Percentiles rank a stretch among this genome's conserved stretches.
phyloP scores from a whole-genome alignment of 768 basidiomycete species.

The Myochromella boudieri region DNA sequence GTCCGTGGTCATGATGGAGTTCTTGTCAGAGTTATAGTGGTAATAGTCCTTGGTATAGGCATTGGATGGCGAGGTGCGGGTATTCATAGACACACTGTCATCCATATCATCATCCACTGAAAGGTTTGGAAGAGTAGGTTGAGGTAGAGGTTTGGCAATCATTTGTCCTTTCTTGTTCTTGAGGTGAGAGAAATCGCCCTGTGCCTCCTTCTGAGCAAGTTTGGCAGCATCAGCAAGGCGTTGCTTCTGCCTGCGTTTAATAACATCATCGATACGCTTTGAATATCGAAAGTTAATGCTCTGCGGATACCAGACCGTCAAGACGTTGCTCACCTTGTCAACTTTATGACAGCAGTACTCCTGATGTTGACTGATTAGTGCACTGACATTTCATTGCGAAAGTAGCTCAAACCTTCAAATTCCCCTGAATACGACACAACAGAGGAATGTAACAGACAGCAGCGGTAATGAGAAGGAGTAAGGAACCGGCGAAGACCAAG shows the following conservation, averaged over 20 bases:
- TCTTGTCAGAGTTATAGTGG: slow-evolving; percentile 53
- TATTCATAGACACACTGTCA: slow-evolving; percentile 55
- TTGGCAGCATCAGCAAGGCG: slow-evolving; percentile 79
- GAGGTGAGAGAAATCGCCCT: slow-evolving; percentile 86
- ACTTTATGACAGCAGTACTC: slow-evolving; percentile 99
- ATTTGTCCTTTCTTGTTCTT: slow-evolving; percentile 92
- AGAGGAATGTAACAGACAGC: slow-evolving; percentile 92
- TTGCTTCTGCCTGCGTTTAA: slow-evolving; percentile 88
- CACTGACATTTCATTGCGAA: neutral
- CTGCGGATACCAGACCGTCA: neutral
- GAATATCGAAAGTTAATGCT: slow-evolving; percentile 3
- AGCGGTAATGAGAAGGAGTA: slow-evolving; percentile 79
- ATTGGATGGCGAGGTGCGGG: slow-evolving; percentile 52
- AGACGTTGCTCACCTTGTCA: slow-evolving; percentile 68
- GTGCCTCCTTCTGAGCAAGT: slow-evolving; percentile 87
- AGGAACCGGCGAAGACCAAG: slow-evolving; percentile 80
- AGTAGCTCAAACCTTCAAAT: slow-evolving; percentile 71
- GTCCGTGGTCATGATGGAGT: slow-evolving; percentile 35
- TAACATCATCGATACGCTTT: slow-evolving; percentile 89
- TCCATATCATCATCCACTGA: slow-evolving; percentile 81
- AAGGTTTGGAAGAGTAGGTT: slow-evolving; percentile 93
- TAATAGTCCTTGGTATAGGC: slow-evolving; percentile 56
- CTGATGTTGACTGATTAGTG: slow-evolving; percentile 33
- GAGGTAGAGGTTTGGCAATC: slow-evolving; percentile 77
- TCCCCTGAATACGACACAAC: slow-evolving; percentile 93